These are phyloP conservation scores for Neonectria hederae DNA, from an alignment of 2,329 filamentous ascomycete species.

Conservation along the genomic window DNA sequence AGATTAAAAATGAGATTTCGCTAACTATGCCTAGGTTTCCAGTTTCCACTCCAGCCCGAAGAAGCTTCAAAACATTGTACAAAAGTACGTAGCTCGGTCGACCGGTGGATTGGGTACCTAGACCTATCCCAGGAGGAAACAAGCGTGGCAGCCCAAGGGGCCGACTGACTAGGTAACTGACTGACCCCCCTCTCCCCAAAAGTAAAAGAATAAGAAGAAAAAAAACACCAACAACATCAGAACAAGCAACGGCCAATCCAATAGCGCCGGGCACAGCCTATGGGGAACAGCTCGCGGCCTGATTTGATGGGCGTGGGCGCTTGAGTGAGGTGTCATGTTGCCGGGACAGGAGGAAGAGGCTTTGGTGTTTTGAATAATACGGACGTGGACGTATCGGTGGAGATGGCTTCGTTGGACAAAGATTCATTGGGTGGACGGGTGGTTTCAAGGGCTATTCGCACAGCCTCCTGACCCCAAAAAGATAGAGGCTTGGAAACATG, in stretches of 20 bases:
- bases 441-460: background rate
- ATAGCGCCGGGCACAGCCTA: slow-evolving; percentile 6
- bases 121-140: slow-evolving; percentile 9
- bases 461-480: background rate
- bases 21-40: slow-evolving; percentile 15
- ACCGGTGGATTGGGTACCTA: slow-evolving; percentile 25
- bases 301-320: slow-evolving; percentile 5
- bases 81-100: background rate
- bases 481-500: slow-evolving; percentile 1
- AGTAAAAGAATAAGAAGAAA: background rate
- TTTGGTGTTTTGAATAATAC: slow-evolving; percentile 10
- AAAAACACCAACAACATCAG: background rate
- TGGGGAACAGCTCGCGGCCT: background rate
- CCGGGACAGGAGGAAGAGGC: slow-evolving; percentile 16
- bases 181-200: background rate
- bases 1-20: slow-evolving; percentile 25
- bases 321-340: slow-evolving; percentile 4
- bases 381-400: slow-evolving; percentile 11
- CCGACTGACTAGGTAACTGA: slow-evolving; percentile 10
- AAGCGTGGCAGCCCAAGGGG: slow-evolving; percentile 30
- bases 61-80: background rate
- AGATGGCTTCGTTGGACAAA: slow-evolving; percentile 7
- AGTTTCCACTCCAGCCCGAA: background rate
- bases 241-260: slow-evolving; percentile 1
- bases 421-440: slow-evolving; percentile 8